Percentiles rank a stretch among this genome's conserved stretches.
Evolutionary conservation across 2,329 filamentous ascomycete genomes (phyloP).

Genomic region (Arthrobotrys entomopaga): DNA sequence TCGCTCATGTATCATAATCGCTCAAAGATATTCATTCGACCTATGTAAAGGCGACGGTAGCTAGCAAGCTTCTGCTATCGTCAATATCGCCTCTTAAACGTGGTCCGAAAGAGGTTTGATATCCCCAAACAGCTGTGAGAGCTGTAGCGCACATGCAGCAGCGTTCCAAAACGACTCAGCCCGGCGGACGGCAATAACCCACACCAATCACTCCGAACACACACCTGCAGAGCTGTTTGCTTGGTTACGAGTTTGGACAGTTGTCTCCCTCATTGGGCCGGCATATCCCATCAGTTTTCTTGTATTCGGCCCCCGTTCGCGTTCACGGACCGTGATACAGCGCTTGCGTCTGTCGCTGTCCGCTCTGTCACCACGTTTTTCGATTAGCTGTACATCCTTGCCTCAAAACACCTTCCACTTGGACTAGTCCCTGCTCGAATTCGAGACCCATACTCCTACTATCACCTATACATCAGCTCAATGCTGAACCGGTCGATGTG

Average conservation of each 20-base stretch:
- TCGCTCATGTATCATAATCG: constrained; percentile 54
- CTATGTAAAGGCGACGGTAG: constrained; percentile 47
- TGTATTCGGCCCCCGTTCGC: constrained; percentile 35
- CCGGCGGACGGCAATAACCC: constrained; percentile 55
- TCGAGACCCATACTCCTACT: constrained; percentile 26
- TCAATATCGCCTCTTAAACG: constrained; percentile 32
- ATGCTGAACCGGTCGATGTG: constrained; percentile 54
- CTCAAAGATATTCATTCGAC: constrained; percentile 38
- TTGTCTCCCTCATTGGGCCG: constrained; percentile 55
- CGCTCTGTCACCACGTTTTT: constrained; percentile 43
- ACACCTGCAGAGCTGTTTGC: constrained; percentile 45
- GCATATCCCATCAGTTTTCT: constrained; percentile 37
- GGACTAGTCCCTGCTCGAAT: constrained; percentile 39
- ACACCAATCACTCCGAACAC: constrained; percentile 53
- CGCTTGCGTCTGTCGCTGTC: constrained; percentile 16
- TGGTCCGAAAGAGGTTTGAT: constrained; percentile 25
- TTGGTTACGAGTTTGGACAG: constrained; percentile 56
- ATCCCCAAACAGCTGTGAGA: constrained; percentile 22
- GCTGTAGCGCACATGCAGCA: constrained; percentile 55
- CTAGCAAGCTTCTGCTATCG: constrained; percentile 19
- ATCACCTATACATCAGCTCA: constrained; percentile 37
- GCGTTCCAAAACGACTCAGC: constrained; percentile 51
- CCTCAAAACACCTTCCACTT: constrained; percentile 33
- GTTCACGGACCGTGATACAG: constrained; percentile 49
- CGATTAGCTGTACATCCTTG: constrained; percentile 54